Percentiles rank a stretch among this genome's conserved stretches.
Evolutionary conservation across 2,329 filamentous ascomycete genomes (phyloP).

Genomic region (Alternaria novae-zelandiae): DNA sequence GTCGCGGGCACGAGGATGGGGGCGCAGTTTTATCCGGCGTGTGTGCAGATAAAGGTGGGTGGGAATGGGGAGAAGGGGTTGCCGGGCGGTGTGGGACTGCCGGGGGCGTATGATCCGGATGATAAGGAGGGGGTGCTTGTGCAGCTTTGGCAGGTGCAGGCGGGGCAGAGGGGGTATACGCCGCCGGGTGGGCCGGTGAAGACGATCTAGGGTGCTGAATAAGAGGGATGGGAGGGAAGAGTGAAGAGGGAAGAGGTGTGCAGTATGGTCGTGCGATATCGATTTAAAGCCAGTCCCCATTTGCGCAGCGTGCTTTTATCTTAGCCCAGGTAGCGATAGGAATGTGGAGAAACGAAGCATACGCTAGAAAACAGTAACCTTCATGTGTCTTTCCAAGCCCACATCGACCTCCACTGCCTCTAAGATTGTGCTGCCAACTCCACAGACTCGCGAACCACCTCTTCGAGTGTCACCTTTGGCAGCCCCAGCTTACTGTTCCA

Average conservation of each 20-base stretch:
- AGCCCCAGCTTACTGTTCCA: slow-evolving; percentile 32
- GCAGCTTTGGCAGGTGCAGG: slow-evolving; percentile 22
- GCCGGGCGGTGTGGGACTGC: slow-evolving; percentile 25
- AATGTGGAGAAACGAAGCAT: no score
- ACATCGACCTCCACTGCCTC: fast-evolving
- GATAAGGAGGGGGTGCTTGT: slow-evolving; percentile 24
- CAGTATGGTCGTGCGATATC: no score
- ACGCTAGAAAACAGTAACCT: no score
- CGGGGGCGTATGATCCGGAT: slow-evolving; percentile 30
- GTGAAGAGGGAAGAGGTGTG: no score
- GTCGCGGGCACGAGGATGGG: slow-evolving; percentile 24
- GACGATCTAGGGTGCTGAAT: slow-evolving; percentile 10
- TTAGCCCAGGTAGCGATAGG: no score
- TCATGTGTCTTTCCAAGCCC: fast-evolving
- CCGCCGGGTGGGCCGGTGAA: slow-evolving; percentile 26
- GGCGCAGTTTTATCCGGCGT: slow-evolving; percentile 27
- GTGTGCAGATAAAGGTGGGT: slow-evolving; percentile 22
- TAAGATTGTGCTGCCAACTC: background rate
- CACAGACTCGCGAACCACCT: slow-evolving; percentile 15
- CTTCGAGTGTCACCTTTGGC: slow-evolving; percentile 22
- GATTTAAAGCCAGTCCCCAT: no score
- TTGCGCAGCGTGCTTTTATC: no score
- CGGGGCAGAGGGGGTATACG: slow-evolving; percentile 19
- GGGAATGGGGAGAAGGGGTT: slow-evolving; percentile 15
- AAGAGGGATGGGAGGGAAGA: no score